Conservation (phyloP, 208 protist species). For the Acanthamoeba lenticulata region DNA sequence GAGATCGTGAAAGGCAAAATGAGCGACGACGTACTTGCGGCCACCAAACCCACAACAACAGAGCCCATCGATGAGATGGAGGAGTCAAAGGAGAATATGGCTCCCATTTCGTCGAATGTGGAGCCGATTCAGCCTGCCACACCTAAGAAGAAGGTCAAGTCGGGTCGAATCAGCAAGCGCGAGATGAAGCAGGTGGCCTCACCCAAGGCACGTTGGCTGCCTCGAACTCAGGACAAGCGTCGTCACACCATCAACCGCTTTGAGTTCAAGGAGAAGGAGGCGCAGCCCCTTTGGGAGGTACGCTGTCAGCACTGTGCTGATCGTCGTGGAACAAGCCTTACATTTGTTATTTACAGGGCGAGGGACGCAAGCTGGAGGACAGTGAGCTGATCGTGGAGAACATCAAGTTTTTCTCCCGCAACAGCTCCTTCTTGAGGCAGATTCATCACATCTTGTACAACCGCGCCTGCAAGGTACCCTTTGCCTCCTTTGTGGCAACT, state of each 20-base stretch:
- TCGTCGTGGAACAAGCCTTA: neutral
- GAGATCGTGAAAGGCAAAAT: too few species aligned
- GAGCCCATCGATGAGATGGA: neutral
- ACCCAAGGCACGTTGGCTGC: constrained; percentile 15
- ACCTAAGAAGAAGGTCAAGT: neutral
- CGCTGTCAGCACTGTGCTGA: neutral
- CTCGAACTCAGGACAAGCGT: neutral
- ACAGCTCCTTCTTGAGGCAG: neutral
- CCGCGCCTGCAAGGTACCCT: constrained; percentile 26
- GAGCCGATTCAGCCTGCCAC: neutral
- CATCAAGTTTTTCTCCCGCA: constrained; percentile 45
- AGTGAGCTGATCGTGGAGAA: constrained; percentile 3
- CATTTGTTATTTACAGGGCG: neutral
- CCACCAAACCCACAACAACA: neutral
- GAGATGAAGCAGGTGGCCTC: constrained; percentile 1
- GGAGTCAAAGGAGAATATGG: neutral
- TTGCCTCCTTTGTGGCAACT: neutral
- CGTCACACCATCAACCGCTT: neutral
- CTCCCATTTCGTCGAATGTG: neutral
- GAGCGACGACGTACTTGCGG: neutral
- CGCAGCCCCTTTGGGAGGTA: neutral
- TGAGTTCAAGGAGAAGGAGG: constrained; percentile 30
- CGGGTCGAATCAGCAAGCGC: neutral
- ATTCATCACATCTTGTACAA: constrained; percentile 10
- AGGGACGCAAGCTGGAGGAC: constrained; percentile 21